A percentile compares a stretch with the other conserved stretches of the same genome.
Conservation (phyloP, 345 rosid genomes). For the Pugionium dolabratum region DNA sequence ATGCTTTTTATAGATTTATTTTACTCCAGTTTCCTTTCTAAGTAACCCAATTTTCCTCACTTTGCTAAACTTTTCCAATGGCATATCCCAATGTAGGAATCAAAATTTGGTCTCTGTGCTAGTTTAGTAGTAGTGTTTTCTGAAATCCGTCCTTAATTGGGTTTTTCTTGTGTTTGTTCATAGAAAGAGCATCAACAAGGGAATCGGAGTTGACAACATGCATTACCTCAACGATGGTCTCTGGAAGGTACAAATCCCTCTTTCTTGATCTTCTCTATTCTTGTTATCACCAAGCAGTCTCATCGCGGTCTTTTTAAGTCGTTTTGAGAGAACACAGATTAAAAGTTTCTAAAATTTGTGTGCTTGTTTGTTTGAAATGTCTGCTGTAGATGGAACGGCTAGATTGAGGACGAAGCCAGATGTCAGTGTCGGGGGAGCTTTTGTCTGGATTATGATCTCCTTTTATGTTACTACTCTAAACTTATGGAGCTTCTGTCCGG, state of each 20-base stretch:
- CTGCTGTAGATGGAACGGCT: conserved; percentile 79
- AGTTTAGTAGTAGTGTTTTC: conserved; percentile 3
- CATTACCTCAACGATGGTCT: conserved; percentile 98
- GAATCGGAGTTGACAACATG: conserved; percentile 97
- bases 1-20: no score
- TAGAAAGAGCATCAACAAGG: conserved; percentile 89
- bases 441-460: neutral
- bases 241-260: conserved; percentile 71
- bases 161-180: conserved; percentile 26
- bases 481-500: conserved; percentile 29
- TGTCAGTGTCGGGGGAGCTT: conserved; percentile 7
- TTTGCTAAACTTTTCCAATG: neutral
- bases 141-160: neutral
- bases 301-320: no score
- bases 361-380: conserved; percentile 6
- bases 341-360: neutral
- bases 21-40: no score
- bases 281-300: neutral
- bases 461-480: conserved; percentile 28
- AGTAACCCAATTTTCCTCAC: no score
- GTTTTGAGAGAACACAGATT: neutral
- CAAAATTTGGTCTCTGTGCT: conserved; percentile 3
- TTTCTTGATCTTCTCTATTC: neutral
- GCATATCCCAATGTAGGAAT: neutral
- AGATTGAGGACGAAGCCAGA: conserved; percentile 49